Conservation (phyloP, 2,329 filamentous ascomycete species). For the Neofusicoccum sp. region DNA sequence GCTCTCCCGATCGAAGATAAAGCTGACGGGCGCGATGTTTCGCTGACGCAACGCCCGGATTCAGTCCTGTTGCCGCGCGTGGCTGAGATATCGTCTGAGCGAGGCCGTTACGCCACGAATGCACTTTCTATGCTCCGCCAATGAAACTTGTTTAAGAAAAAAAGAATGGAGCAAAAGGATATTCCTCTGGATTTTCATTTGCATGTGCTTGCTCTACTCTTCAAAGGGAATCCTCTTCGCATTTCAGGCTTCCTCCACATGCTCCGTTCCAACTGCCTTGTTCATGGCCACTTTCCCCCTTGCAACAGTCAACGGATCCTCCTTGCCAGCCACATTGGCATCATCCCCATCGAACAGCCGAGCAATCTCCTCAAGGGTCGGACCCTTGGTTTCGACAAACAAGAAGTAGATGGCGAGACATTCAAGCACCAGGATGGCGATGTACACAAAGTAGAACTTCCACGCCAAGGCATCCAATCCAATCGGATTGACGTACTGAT, state of each 20-base stretch:
- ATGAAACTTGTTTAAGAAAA: background rate
- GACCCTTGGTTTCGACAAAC: slow-evolving; percentile 41
- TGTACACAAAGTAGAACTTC: slow-evolving; percentile 46
- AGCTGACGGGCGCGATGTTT: background rate
- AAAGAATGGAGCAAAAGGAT: too few relatives aligned
- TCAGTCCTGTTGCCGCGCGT: background rate
- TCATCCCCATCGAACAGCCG: slow-evolving; percentile 45
- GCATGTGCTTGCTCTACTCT: too few relatives aligned
- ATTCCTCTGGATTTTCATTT: too few relatives aligned
- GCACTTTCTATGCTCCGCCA: slow-evolving; percentile 23
- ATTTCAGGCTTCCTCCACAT: slow-evolving; percentile 1
- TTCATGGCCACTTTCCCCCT: slow-evolving; percentile 28
- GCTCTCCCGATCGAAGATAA: slow-evolving; percentile 25
- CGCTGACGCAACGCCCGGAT: background rate
- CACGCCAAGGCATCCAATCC: slow-evolving; percentile 39
- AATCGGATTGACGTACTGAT: slow-evolving; percentile 49
- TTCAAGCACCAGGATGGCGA: slow-evolving; percentile 46
- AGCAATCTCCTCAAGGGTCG: slow-evolving; percentile 50
- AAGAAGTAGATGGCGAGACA: slow-evolving; percentile 41
- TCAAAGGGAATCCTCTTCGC: background rate
- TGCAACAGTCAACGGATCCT: background rate
- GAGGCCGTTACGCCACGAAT: slow-evolving; percentile 22
- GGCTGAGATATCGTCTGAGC: background rate
- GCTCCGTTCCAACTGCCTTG: slow-evolving; percentile 21
- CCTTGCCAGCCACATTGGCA: slow-evolving; percentile 29